Base-by-base conservation (phyloP, 2,329 filamentous ascomycete genomes). In the Blastomyces parvus region DNA sequence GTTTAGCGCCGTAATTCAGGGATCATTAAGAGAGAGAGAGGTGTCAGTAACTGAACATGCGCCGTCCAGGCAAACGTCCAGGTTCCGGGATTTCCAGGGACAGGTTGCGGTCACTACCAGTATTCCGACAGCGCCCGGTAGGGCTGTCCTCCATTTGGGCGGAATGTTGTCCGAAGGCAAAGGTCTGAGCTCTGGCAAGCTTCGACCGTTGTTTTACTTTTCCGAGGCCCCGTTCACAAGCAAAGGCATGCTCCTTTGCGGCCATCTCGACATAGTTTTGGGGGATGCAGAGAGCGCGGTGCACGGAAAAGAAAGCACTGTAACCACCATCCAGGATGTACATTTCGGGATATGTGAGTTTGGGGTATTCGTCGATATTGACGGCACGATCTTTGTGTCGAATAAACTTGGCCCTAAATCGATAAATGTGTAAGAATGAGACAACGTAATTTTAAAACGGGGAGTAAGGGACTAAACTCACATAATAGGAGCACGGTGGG, bases 261-360 rank as follows among this genome's bases (percentile, higher is more conserved):
- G 87, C 89, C 94, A 99, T 99, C 77, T 94, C 91, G 64, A 99
- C 90, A 73, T 99, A 99, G 73, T 93, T 91, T 71, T 96, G 92
- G 27, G 94, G 94, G 70, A 87, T 94, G 81, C 94, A 99, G 65
- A 92, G 86, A 57, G 83, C 79, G 61, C 87, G 86, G 74, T 96
- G 86, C 67, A 90, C 82, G 30, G 84, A 80, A 75, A 93, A 99
- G 81, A 99, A 99, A 36, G 86, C 86, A 75, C 91, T 96, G 80
- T 99, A 99, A 53, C 94, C 94, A 65, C 94, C 94, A 68, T 97
- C 91, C 50, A 99, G 82, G 70, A 99, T 96, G 76, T 99, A 99
- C 67, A 97, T 87, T 75, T 99, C 94, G 1, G 94, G 94, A 72
- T 96, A 99, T n/a, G 88, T 91, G 65, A 99, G 85, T 64, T 83